Percentiles rank a stretch among this genome's conserved stretches.
These are phyloP conservation scores for Rhodosporidiobolus sp. DNA, from an alignment of 768 basidiomycete genomes.

Conservation along the genomic window DNA sequence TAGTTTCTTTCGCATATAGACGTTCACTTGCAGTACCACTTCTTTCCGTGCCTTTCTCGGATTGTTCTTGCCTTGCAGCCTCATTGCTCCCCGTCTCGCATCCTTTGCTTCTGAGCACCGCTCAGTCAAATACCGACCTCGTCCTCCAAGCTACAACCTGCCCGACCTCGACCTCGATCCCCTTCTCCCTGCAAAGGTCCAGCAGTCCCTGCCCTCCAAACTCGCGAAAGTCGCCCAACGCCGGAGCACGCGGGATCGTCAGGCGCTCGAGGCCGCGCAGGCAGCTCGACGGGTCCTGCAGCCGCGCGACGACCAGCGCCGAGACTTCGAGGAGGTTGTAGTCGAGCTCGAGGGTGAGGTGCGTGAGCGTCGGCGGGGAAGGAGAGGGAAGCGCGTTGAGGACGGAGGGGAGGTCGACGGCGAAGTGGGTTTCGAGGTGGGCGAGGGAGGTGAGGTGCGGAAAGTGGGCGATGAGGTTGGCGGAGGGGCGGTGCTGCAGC, in stretches of 20 bases:
- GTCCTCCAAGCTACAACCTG: constrained; percentile 29
- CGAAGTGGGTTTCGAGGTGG: constrained; percentile 13
- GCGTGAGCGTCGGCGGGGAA: neutral
- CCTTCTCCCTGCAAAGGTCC: constrained; percentile 3
- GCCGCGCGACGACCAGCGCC: neutral
- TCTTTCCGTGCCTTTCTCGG: too few species aligned
- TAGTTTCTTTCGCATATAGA: too few species aligned
- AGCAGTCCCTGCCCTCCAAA: constrained; percentile 10
- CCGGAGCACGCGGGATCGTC: constrained; percentile 24
- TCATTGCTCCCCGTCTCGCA: neutral
- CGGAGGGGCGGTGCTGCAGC: constrained; percentile 26
- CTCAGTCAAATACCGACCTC: constrained; percentile 11
- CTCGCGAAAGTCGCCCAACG: neutral
- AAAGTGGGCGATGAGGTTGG: neutral
- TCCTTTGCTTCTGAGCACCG: neutral
- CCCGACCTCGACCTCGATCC: constrained; percentile 4
- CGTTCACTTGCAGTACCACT: too few species aligned
- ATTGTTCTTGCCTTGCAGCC: neutral
- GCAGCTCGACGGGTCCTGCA: neutral
- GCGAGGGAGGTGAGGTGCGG: neutral
- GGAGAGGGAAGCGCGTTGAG: constrained; percentile 9
- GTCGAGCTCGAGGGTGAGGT: constrained; percentile 27
- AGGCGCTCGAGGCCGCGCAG: neutral
- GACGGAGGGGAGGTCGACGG: constrained; percentile 11
- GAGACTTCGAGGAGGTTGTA: constrained; percentile 26